These are phyloP conservation scores for Podila epigama DNA, from an alignment of 192 early-diverging fungal species.

Conservation along the genomic window DNA sequence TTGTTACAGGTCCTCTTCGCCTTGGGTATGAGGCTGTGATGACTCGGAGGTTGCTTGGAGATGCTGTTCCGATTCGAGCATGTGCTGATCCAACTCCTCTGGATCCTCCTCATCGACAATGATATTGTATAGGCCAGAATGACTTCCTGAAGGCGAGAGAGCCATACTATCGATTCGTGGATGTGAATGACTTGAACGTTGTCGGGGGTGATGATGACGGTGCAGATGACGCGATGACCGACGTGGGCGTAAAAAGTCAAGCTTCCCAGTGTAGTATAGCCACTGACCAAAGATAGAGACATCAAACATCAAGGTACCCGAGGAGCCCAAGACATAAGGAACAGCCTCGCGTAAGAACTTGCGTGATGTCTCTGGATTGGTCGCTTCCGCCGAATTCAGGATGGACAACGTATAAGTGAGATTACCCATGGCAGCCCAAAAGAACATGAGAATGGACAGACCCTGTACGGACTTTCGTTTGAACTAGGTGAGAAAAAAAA, in stretches of 20 bases:
- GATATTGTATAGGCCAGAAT: constrained; percentile 24
- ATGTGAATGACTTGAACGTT: constrained; percentile 4
- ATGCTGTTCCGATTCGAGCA: not conserved
- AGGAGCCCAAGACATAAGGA: constrained; percentile 72
- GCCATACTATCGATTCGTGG: constrained; percentile 38
- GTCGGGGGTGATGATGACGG: constrained; percentile 13
- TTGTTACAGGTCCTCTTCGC: not conserved
- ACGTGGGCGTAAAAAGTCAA: constrained; percentile 3
- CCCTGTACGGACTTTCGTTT: constrained; percentile 70
- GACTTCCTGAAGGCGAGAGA: constrained; percentile 30
- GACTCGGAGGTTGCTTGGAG: not conserved
- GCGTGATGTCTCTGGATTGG: constrained; percentile 14
- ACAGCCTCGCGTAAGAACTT: constrained; percentile 47
- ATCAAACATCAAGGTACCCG: constrained; percentile 76
- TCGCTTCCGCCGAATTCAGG: constrained; percentile 22
- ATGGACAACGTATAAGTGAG: constrained; percentile 68
- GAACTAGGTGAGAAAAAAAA: constrained; percentile 32
- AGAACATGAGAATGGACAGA: constrained; percentile 77
- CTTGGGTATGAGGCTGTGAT: not conserved
- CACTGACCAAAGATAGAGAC: constrained; percentile 69
- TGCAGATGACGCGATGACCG: constrained; percentile 10
- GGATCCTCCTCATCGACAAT: constrained; percentile 31
- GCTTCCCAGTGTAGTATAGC: constrained; percentile 43
- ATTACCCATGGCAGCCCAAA: constrained; percentile 75
- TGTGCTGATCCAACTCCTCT: not conserved